Evolutionary conservation across 1,139 yeast species (phyloP).

Genomic region (Taiozyma sp.): DNA sequence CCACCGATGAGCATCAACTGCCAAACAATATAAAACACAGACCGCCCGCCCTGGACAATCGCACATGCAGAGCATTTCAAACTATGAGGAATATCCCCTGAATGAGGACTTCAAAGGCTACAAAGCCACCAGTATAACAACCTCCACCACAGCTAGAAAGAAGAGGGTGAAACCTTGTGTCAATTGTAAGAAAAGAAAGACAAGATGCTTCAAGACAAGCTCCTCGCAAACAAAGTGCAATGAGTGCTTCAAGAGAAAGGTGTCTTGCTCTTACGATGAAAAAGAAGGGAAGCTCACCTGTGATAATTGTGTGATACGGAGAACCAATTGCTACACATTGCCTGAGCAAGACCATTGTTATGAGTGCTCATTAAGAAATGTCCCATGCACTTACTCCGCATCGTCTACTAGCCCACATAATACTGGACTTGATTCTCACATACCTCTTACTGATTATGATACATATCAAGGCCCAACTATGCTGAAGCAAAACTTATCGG

Average conservation of each 20-base stretch:
- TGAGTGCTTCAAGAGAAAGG: conserved; percentile 15
- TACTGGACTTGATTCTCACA: not conserved
- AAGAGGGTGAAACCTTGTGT: conserved; percentile 19
- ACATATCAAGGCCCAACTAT: conserved; percentile 15
- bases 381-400: conserved; percentile 11
- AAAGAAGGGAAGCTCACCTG: conserved; percentile 2
- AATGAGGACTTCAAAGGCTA: conserved; percentile 11
- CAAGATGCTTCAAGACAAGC: conserved; percentile 24
- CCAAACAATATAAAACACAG: no score
- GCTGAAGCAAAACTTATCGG: conserved; percentile 15
- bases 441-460: conserved; percentile 11
- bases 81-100: conserved; percentile 10
- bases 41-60: not conserved
- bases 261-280: conserved; percentile 4
- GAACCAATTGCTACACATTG: conserved; percentile 15
- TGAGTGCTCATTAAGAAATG: conserved; percentile 15
- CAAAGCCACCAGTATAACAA: conserved; percentile 3
- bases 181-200: conserved; percentile 26
- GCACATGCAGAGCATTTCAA: conserved; percentile 1
- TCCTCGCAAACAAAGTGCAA: conserved; percentile 8
- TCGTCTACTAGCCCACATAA: not conserved
- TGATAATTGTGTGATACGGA: conserved; percentile 18
- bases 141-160: not conserved
- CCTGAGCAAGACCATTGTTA: conserved; percentile 6
- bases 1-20: no score